Conservation (phyloP, 768 basidiomycete genomes). For the Boletus tylopilopsis region DNA sequence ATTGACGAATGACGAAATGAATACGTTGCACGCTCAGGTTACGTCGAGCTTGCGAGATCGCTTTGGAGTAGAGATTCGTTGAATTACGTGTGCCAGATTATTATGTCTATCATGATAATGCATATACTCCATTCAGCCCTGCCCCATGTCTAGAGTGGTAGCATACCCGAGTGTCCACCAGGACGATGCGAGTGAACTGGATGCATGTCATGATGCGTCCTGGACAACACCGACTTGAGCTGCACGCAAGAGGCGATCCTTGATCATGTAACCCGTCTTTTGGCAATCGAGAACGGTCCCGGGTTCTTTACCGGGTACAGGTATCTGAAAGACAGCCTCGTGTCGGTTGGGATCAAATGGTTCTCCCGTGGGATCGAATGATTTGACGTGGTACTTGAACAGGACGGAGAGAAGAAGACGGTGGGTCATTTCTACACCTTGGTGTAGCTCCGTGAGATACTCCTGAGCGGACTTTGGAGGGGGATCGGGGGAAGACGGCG, state of each 20-base stretch:
- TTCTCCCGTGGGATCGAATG: slow-evolving; percentile 90
- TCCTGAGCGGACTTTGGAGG: slow-evolving; percentile 50
- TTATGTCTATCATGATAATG: slow-evolving; percentile 34
- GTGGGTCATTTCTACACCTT: slow-evolving; percentile 90
- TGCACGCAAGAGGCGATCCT: slow-evolving; percentile 87
- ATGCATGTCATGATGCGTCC: slow-evolving; percentile 41
- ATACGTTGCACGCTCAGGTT: slow-evolving; percentile 68
- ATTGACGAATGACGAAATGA: slow-evolving; percentile 85
- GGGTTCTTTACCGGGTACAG: slow-evolving; percentile 83
- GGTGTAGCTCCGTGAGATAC: slow-evolving; percentile 68
- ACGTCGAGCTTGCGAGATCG: slow-evolving; percentile 50
- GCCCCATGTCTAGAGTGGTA: slow-evolving; percentile 28
- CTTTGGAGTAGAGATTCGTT: slow-evolving; percentile 87
- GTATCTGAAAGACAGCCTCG: slow-evolving; percentile 93
- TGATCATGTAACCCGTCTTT: slow-evolving; percentile 91
- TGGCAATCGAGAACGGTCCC: slow-evolving; percentile 90
- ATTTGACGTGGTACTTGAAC: slow-evolving; percentile 86
- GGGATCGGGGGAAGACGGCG: slow-evolving; percentile 27
- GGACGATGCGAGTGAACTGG: not conserved
- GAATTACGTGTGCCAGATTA: slow-evolving; percentile 43
- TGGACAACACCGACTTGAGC: slow-evolving; percentile 97
- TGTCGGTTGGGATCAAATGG: slow-evolving; percentile 93
- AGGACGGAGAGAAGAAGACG: slow-evolving; percentile 85
- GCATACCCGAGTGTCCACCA: slow-evolving; percentile 13
- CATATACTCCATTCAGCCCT: slow-evolving; percentile 20